A percentile compares a stretch with the other conserved stretches of the same genome.
Conservation (phyloP, 108 stramenopile genomes). For the Skeletonema costatum region DNA sequence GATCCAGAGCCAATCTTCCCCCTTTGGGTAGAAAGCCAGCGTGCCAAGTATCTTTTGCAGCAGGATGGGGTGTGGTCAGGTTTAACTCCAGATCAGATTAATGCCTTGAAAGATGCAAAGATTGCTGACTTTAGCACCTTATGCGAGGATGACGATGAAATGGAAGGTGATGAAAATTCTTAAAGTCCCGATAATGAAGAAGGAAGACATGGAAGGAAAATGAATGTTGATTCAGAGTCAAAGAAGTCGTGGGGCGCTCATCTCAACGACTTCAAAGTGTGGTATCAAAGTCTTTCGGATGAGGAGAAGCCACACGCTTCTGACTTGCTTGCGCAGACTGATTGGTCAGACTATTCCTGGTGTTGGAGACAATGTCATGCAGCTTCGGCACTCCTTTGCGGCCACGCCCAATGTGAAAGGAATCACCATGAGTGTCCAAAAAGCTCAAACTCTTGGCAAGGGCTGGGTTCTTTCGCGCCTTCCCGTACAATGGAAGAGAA, state of each 20-base stretch:
- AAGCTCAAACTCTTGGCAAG: constrained; percentile 28
- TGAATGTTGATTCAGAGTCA: background rate
- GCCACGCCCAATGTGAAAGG: constrained; percentile 30
- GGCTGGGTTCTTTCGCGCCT: constrained; percentile 30
- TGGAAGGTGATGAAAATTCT: constrained; percentile 1
- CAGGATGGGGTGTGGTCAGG: constrained; percentile 28
- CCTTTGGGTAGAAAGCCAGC: constrained; percentile 41
- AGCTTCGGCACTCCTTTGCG: constrained; percentile 29
- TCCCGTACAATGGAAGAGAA: constrained; percentile 32
- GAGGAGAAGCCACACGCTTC: constrained; percentile 11
- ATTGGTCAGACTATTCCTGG: constrained; percentile 35
- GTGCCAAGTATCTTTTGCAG: constrained; percentile 32
- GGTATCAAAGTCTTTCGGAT: constrained; percentile 7
- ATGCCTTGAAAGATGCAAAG: constrained; percentile 30
- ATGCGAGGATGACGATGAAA: background rate
- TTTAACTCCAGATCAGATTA: constrained; percentile 20
- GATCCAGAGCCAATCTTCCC: constrained; percentile 26
- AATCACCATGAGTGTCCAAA: constrained; percentile 29
- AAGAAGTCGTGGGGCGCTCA: constrained; percentile 22
- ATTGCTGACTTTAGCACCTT: constrained; percentile 22
- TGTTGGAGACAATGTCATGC: constrained; percentile 37
- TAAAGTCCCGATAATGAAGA: background rate
- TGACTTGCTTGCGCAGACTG: constrained; percentile 4
- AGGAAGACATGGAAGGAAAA: background rate
- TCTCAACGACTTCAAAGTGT: constrained; percentile 19